A percentile compares a stretch with the other conserved stretches of the same genome.
Conservation (phyloP, 257 asterid species). For the Coffea eugenioides region DNA sequence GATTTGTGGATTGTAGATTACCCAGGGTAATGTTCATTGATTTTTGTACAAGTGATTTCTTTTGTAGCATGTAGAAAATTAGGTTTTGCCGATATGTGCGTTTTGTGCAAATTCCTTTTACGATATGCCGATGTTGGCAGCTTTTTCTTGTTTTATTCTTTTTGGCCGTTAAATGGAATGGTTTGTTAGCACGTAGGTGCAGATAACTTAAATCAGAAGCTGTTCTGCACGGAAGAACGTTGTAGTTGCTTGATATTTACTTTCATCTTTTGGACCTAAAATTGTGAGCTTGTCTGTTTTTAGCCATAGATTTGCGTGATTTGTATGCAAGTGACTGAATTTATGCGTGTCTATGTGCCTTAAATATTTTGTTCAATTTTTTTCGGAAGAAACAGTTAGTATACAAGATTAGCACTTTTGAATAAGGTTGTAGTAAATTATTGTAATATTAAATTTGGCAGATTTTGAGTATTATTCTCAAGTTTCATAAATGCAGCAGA, state of each 20-base stretch:
- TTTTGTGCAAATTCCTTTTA: background rate
- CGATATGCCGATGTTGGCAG: background rate
- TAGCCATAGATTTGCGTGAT: background rate
- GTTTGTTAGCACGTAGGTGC: no score
- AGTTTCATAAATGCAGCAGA: background rate
- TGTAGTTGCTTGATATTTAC: background rate
- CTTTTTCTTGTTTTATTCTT: background rate
- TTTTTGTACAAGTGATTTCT: background rate
- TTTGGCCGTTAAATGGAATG: background rate
- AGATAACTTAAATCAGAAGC: no score
- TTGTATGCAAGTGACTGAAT: background rate
- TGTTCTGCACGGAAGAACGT: no score
- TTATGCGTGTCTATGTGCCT: background rate
- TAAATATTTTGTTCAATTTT: background rate
- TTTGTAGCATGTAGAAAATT: background rate
- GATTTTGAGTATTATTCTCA: background rate
- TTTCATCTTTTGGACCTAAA: background rate
- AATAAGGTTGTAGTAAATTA: background rate
- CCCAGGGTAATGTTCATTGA: background rate
- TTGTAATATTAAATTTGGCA: background rate
- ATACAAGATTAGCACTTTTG: background rate
- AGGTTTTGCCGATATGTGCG: background rate
- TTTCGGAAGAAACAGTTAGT: background rate
- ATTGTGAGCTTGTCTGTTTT: background rate
- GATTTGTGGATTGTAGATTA: background rate